A percentile compares a stretch with the other conserved stretches of the same genome.
phyloP scores from a whole-genome alignment of 2,329 filamentous ascomycete species.

The Lecanoromycetidae sp. region DNA sequence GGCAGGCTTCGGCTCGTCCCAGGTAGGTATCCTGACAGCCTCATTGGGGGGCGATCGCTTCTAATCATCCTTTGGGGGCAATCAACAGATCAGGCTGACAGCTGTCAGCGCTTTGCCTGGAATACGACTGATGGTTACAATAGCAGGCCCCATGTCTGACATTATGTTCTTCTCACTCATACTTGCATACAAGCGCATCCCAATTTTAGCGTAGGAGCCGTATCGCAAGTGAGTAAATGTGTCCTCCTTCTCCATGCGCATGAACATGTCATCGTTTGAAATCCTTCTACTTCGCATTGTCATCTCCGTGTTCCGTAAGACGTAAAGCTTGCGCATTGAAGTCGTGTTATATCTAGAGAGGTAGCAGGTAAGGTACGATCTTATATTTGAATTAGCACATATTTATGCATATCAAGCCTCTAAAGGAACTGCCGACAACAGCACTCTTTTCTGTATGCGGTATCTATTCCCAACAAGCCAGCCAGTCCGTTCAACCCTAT shows the following conservation, averaged over 20 bases:
- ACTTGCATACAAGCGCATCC: constrained; percentile 11
- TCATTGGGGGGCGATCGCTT: background rate
- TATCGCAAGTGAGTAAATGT: background rate
- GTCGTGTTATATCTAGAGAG: too few relatives aligned
- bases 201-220: constrained; percentile 5
- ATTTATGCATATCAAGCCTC: background rate
- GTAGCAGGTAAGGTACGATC: too few relatives aligned
- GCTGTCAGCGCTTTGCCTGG: constrained; percentile 3
- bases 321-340: too few relatives aligned
- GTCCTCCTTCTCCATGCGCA: background rate
- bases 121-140: background rate
- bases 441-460: constrained; percentile 2
- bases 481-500: background rate
- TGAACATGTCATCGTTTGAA: background rate
- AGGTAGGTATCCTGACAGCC: constrained; percentile 2
- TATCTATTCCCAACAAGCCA: background rate
- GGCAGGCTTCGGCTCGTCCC: background rate
- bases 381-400: background rate
- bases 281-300: background rate
- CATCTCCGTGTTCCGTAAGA: background rate
- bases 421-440: background rate
- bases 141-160: background rate
- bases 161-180: background rate
- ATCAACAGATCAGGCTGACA: constrained; percentile 1
- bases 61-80: background rate